These are phyloP conservation scores for Grifola frondosa DNA, from an alignment of 1,284 basidiomycete genomes.

Conservation along the genomic window DNA sequence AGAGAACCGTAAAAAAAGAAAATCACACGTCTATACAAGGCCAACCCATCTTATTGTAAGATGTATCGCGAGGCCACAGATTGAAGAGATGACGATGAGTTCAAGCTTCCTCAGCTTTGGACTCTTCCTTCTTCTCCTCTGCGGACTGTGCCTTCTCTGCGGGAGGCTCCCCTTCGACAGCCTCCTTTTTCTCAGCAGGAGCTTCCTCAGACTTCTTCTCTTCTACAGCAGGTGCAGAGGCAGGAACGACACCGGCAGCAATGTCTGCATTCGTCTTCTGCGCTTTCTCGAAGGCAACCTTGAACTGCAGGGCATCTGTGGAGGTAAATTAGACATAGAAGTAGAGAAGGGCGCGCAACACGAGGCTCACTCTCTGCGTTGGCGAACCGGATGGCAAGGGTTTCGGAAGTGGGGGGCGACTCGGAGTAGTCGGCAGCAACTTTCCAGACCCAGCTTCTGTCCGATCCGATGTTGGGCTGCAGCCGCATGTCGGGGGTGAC, in stretches of 20 bases:
- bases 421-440: slow-evolving; percentile 95
- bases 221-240: slow-evolving; percentile 27
- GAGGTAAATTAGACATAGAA: slow-evolving; percentile 10
- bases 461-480: slow-evolving; percentile 97
- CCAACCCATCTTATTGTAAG: not conserved
- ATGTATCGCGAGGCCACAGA: slow-evolving; percentile 5
- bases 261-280: slow-evolving; percentile 68
- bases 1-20: too few relatives aligned
- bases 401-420: slow-evolving; percentile 85
- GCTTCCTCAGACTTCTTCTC: slow-evolving; percentile 27
- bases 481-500: slow-evolving; percentile 92
- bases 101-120: slow-evolving; percentile 27
- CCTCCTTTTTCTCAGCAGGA: slow-evolving; percentile 23
- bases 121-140: slow-evolving; percentile 23
- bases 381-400: slow-evolving; percentile 97
- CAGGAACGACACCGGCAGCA: slow-evolving; percentile 29
- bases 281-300: slow-evolving; percentile 82
- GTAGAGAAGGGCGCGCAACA: slow-evolving; percentile 7
- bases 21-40: not conserved
- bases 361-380: slow-evolving; percentile 91
- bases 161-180: too few relatives aligned
- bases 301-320: slow-evolving; percentile 86
- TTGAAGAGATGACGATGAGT: slow-evolving; percentile 14
- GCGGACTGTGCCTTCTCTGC: slow-evolving; percentile 17
- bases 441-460: slow-evolving; percentile 99